Base-by-base conservation (phyloP, 2,329 filamentous ascomycete genomes). In the Fusarium beomiforme region DNA sequence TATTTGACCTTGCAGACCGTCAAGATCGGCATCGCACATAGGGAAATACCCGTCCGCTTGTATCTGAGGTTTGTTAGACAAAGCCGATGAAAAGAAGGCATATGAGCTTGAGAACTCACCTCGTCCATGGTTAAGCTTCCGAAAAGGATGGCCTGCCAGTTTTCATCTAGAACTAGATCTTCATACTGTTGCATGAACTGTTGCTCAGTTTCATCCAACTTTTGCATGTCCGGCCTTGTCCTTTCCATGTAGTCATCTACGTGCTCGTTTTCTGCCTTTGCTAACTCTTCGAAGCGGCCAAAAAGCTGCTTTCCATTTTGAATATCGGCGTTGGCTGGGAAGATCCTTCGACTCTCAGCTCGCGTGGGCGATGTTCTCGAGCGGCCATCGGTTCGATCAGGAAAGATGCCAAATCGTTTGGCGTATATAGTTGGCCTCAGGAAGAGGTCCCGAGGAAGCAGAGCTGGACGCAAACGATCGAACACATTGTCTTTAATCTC, bases 101-200 rank as follows among this genome's bases (percentile, higher is more conserved):
- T 34, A 13, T 13, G 16, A n/a, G 16, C 54, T 29, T 37, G 11
- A 8, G 31, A 4, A 55, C 65, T 57, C 50, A 75, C 78, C 59
- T 80, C 78, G n/a, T 79, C 76, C 58, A 78, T 78, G 8, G 77
- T 79, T 39, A 78, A 33, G 19, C 74, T 76, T n/a, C 67, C 62
- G 21, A 79, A 79, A 3, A 80, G 44, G 3, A 75, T 54, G 8
- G 43, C 62, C 50, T 80, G 79, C 79, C 78, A 80, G 31, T 75
- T 67, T 21, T 80, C 77, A n/a, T 80, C 79, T 11, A 76, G 55
- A 9, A 73, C 37, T 13, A 79, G 44, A 17, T 73, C 60, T 19
- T 77, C 68, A n/a, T 75, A 72, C 49, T 72, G 49, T 21, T 64
- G 58, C 67, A 78, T 67, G 34, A 70, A 75, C 23, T 31, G 43